Conservation (phyloP, 345 rosid genomes). For the Camelina sativa region DNA sequence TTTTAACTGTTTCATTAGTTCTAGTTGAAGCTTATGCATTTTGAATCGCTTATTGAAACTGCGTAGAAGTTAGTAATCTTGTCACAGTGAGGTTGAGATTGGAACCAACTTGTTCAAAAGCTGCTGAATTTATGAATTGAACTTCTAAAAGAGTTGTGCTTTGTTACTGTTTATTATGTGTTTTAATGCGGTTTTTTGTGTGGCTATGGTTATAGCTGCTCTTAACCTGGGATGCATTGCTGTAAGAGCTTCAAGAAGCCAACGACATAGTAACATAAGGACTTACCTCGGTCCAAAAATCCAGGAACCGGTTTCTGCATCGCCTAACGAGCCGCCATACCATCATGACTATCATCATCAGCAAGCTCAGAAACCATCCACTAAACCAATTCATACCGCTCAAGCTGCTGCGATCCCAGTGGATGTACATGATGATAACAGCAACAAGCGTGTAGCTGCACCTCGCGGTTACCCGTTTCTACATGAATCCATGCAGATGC, state of each 20-base stretch:
- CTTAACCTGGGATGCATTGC: conserved; percentile 92
- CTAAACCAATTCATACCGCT: conserved; percentile 19
- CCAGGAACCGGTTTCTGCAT: conserved; percentile 55
- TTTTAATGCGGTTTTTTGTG: not conserved
- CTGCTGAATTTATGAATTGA: no score
- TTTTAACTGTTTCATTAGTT: conserved; percentile 30
- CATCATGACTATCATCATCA: conserved; percentile 46
- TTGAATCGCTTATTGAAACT: not conserved
- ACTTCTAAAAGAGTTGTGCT: not conserved
- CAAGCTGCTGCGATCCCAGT: conserved; percentile 20
- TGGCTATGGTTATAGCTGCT: conserved; percentile 66
- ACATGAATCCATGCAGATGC: conserved; percentile 49
- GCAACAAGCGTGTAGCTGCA: conserved; percentile 36
- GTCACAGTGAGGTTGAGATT: no score
- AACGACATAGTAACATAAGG: conserved; percentile 85
- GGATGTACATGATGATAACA: conserved; percentile 43
- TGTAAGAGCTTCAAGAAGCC: conserved; percentile 96
- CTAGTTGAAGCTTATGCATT: not conserved
- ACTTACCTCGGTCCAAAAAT: conserved; percentile 73
- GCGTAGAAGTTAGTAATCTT: not conserved
- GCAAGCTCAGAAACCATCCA: conserved; percentile 32
- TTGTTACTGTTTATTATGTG: not conserved
- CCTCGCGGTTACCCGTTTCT: conserved; percentile 50
- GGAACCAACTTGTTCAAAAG: no score
- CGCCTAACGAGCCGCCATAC: conserved; percentile 44